phyloP scores from a whole-genome alignment of 108 stramenopile species.

The Nitzschia inconspicua region DNA sequence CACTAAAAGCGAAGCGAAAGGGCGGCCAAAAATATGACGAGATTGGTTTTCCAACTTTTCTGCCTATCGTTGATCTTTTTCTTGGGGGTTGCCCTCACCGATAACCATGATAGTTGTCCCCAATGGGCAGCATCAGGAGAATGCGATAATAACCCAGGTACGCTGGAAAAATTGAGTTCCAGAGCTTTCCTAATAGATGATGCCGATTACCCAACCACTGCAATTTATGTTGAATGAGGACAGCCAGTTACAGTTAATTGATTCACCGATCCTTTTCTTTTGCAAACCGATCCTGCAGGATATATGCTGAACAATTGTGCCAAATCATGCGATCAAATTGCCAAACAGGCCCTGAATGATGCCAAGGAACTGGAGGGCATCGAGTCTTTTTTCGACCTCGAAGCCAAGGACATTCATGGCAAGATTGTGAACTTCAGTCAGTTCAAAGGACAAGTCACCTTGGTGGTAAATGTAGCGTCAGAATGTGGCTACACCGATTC shows the following conservation, averaged over 20 bases:
- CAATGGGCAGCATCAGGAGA: constrained; percentile 70
- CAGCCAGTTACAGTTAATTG: background rate
- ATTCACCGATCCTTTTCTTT: background rate
- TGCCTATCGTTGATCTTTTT: no score
- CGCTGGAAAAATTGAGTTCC: constrained; percentile 21
- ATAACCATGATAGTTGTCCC: constrained; percentile 35
- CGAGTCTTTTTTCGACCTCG: constrained; percentile 70
- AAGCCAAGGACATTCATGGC: constrained; percentile 75
- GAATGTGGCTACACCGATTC: constrained; percentile 82
- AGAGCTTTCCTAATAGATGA: constrained; percentile 13
- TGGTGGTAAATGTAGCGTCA: constrained; percentile 79
- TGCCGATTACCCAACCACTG: constrained; percentile 14
- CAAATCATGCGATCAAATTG: constrained; percentile 22
- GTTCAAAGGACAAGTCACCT: constrained; percentile 67
- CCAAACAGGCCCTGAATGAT: constrained; percentile 9
- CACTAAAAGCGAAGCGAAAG: no score
- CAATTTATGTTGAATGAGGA: background rate
- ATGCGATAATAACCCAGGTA: constrained; percentile 54
- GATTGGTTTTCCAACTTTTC: no score
- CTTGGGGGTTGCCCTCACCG: no score
- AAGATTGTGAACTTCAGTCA: constrained; percentile 47
- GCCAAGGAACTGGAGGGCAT: constrained; percentile 50
- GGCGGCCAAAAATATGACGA: no score
- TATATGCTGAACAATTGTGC: constrained; percentile 41
- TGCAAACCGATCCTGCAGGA: constrained; percentile 6